Evolutionary conservation across 2,329 filamentous ascomycete species (phyloP), one percentile per base, ranked within the genome.

Genomic region (Nigrospora sphaerica): DNA sequence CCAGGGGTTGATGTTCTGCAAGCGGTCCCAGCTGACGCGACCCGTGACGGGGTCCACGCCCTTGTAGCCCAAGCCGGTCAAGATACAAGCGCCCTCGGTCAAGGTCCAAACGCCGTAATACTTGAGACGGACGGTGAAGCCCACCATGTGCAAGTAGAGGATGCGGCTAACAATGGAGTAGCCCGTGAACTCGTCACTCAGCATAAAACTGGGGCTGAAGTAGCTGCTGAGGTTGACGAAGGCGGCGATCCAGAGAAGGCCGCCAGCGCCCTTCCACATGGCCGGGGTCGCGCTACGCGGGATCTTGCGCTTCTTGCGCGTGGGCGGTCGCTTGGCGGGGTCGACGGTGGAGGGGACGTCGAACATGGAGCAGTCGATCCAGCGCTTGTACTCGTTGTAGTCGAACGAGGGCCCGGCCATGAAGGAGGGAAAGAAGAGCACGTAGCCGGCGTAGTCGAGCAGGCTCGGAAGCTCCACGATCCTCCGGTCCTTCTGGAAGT

Each of bases 31-130:
- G 49, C 84, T 86, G 2, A 95, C 84, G 61, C 87, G 89, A 48
- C 88, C 90, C 0, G 88, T 92, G 46, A 80, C 78, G 3, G 87
- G 81, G 60, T 98, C 90, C 16, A 98, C 75, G 32, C 93, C 92
- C 59, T 95, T 95, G 69, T 93, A 98, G 38, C 93, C 93, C 54
- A 98, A 80, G 6, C 93, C 93, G 10, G 89, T 85, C 16, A 98
- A 78, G 52, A 98, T 96, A 61, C 93, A 98, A 16, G 92, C 83
- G 16, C 93, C 93, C 66, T 98, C 93, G 0, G 92, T 91, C 55
- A 98, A 68, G 35, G 81, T 83, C 93, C 93, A 98, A 5, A 95
- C 90, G 33, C 90, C 93, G 59, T 98, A 98, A 70, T 96, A 98
- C 70, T 98, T 98, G 58, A 88, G 80, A 18, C 93, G 83, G 6